Evolutionary conservation across 2,329 filamentous ascomycete species (phyloP).

Genomic region (Diaporthe helianthi): DNA sequence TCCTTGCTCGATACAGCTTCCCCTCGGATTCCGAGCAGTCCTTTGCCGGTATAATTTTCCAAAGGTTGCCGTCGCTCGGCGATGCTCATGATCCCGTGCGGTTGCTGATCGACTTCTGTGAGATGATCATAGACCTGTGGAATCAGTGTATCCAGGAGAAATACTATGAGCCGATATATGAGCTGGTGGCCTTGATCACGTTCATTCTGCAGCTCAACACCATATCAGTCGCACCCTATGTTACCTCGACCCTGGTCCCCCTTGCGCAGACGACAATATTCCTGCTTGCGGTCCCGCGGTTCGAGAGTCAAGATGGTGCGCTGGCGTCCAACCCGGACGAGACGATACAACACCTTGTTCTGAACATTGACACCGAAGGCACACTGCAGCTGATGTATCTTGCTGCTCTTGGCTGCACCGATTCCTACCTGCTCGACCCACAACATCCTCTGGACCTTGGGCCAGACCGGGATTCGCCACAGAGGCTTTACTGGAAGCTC

Average conservation of each 20-base stretch:
- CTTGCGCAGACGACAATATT: constrained; percentile 66
- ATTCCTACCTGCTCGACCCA: constrained; percentile 32
- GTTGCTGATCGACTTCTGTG: constrained; percentile 69
- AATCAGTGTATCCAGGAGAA: constrained; percentile 69
- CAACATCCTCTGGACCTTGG: constrained; percentile 32
- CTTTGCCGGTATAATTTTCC: constrained; percentile 72
- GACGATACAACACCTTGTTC: constrained; percentile 52
- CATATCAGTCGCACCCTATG: constrained; percentile 61
- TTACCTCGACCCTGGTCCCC: constrained; percentile 64
- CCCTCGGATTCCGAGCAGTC: constrained; percentile 68
- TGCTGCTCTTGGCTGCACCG: constrained; percentile 63
- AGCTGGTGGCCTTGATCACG: constrained; percentile 69
- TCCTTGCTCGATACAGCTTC: constrained; percentile 68
- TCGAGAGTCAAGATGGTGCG: constrained; percentile 57
- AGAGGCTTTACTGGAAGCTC: constrained; percentile 68
- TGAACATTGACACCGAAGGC: constrained; percentile 66
- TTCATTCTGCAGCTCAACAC: constrained; percentile 70
- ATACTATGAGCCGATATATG: constrained; percentile 67
- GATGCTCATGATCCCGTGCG: constrained; percentile 55
- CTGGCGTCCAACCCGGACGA: constrained; percentile 51
- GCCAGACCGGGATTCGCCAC: constrained; percentile 40
- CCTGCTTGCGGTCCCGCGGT: constrained; percentile 63
- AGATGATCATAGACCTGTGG: constrained; percentile 72
- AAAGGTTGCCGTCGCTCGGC: constrained; percentile 67
- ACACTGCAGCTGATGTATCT: constrained; percentile 73